Evolutionary conservation across 345 rosid genomes (phyloP).

Genomic region (Brassica napus): DNA sequence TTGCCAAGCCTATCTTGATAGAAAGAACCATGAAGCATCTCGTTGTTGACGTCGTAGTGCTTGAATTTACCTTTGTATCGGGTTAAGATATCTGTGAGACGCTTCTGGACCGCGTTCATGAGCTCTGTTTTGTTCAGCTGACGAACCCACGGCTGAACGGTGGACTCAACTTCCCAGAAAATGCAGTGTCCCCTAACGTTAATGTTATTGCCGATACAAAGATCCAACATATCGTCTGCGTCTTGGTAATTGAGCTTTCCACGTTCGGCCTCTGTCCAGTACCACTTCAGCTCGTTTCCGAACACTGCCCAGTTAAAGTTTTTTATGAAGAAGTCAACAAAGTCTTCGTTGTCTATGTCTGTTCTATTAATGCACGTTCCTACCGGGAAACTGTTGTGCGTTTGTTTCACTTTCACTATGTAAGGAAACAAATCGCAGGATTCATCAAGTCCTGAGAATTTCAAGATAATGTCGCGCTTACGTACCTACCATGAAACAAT

Average conservation of each 20-base stretch:
- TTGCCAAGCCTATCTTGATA: slow-evolving; percentile 68
- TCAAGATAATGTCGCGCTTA: slow-evolving; percentile 70
- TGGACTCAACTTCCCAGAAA: slow-evolving; percentile 56
- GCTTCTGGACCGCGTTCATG: slow-evolving; percentile 48
- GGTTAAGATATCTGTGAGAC: slow-evolving; percentile 42
- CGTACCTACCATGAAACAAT: slow-evolving; percentile 59
- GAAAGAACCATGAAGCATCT: slow-evolving; percentile 73
- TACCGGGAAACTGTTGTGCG: slow-evolving; percentile 69
- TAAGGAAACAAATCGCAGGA: slow-evolving; percentile 42
- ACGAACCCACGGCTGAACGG: slow-evolving; percentile 51
- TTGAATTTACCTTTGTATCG: slow-evolving; percentile 74
- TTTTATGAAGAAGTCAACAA: slow-evolving; percentile 63
- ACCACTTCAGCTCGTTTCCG: slow-evolving; percentile 93
- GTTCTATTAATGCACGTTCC: slow-evolving; percentile 81
- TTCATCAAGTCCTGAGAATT: slow-evolving; percentile 50
- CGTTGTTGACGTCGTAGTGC: slow-evolving; percentile 71
- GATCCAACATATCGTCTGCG: slow-evolving; percentile 77
- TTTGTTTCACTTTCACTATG: slow-evolving; percentile 63
- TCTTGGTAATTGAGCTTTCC: slow-evolving; percentile 79
- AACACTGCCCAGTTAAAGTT: slow-evolving; percentile 91
- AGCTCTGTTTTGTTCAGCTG: slow-evolving; percentile 43
- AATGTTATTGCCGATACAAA: slow-evolving; percentile 61
- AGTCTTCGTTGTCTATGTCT: slow-evolving; percentile 80
- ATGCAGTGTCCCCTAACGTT: slow-evolving; percentile 58
- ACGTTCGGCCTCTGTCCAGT: slow-evolving; percentile 77